Conservation (phyloP, 768 basidiomycete genomes). For the Astraeus odoratus region DNA sequence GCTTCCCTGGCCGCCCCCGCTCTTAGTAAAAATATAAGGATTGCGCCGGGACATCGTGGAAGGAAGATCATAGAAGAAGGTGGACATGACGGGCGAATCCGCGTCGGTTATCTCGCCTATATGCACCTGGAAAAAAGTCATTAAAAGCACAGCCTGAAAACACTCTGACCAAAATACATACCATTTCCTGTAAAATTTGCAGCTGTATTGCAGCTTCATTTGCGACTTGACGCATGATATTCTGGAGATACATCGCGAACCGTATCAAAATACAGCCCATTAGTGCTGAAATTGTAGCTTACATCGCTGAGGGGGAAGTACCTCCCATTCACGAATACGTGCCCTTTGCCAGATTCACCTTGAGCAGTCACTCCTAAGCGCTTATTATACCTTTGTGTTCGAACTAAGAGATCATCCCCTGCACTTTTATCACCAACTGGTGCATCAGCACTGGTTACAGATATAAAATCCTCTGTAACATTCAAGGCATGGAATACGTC, state of each 20-base stretch:
- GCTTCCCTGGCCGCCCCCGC: conserved; percentile 11
- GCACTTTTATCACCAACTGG: conserved; percentile 21
- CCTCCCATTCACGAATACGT: conserved; percentile 88
- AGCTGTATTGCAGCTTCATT: conserved; percentile 51
- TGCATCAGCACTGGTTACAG: conserved; percentile 27
- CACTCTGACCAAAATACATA: conserved; percentile 20
- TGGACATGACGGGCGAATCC: conserved; percentile 43
- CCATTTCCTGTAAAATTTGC: conserved; percentile 69
- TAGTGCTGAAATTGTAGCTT: conserved; percentile 19
- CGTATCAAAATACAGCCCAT: neutral
- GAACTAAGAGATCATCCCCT: conserved; percentile 32
- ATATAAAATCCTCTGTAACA: conserved; percentile 32
- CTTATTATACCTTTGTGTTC: conserved; percentile 45
- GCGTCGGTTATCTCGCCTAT: conserved; percentile 49
- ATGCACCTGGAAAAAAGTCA: conserved; percentile 41
- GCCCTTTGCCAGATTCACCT: conserved; percentile 40
- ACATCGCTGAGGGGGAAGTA: conserved; percentile 64
- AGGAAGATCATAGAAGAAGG: conserved; percentile 89
- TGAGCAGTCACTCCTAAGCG: conserved; percentile 46
- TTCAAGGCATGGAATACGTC: conserved; percentile 34
- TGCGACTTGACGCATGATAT: conserved; percentile 21
- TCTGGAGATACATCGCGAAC: conserved; percentile 11
- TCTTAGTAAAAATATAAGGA: conserved; percentile 57
- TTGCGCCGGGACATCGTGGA: conserved; percentile 67
- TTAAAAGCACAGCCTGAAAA: neutral